These are phyloP conservation scores for Yamadazyma triangularis DNA, from an alignment of 1,139 yeast species.

Conservation along the genomic window DNA sequence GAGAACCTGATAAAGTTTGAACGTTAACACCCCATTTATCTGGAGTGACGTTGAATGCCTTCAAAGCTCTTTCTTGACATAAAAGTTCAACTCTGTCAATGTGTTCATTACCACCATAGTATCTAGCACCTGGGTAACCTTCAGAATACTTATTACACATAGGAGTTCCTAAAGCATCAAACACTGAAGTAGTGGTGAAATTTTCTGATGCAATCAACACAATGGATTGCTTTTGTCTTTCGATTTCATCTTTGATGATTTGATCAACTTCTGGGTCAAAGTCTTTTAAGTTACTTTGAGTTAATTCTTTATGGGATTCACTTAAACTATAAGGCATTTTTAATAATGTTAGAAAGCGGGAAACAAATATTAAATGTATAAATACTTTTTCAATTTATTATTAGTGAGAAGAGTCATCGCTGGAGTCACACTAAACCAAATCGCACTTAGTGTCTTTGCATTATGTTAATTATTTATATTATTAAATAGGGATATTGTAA, in stretches of 20 bases:
- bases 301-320: constrained; percentile 44
- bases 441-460: too few species aligned
- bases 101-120: constrained; percentile 89
- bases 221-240: constrained; percentile 91
- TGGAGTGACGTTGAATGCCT: constrained; percentile 74
- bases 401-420: too few species aligned
- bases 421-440: too few species aligned
- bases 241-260: constrained; percentile 82
- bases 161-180: constrained; percentile 95
- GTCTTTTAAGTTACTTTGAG: constrained; percentile 60
- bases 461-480: too few species aligned
- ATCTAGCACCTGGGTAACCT: constrained; percentile 86
- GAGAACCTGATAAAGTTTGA: constrained; percentile 93
- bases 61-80: constrained; percentile 90
- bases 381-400: too few species aligned
- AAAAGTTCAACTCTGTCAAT: constrained; percentile 89
- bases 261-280: constrained; percentile 80
- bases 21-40: constrained; percentile 98
- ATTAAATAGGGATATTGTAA: too few species aligned
- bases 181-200: constrained; percentile 93
- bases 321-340: constrained; percentile 52
- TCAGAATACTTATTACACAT: constrained; percentile 90
- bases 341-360: too few species aligned
- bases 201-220: constrained; percentile 95
- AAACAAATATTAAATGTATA: too few species aligned